Evolutionary conservation across 83 land plant species (phyloP), one percentile per base, ranked within the genome.

Genomic region (Larix sibirica): DNA sequence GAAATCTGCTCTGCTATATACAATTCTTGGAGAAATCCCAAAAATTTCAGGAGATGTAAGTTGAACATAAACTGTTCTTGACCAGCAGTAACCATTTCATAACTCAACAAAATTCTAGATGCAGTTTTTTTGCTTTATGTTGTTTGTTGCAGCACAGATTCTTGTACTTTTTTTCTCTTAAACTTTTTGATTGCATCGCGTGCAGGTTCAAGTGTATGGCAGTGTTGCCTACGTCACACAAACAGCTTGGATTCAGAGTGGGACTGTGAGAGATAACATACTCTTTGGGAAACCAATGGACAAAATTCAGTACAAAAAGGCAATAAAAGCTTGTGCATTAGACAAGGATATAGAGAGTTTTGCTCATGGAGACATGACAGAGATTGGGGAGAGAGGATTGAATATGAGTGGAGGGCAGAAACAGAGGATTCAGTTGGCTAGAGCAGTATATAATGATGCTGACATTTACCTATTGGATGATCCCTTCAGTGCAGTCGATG

Each of bases 401-500:
- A n/a, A n/a, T n/a, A n/a, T n/a, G n/a, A n/a, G n/a, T n/a, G n/a
- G n/a, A n/a, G n/a, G n/a, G n/a, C n/a, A n/a, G n/a, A n/a, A n/a
- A n/a, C n/a, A n/a, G n/a, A n/a, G n/a, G n/a, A n/a, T n/a, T n/a
- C n/a, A n/a, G n/a, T n/a, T n/a, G n/a, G n/a, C n/a, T n/a, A n/a
- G n/a, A n/a, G n/a, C n/a, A 28, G 92, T 95, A n/a, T 96, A 92
- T 82, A 87, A 86, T 64, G 96, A 96, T 86, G 87, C 90, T 26
- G 98, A 96, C 86, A 84, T 88, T 10, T 96, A 96, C 83, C 90
- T 96, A 33, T 91, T 96, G 0, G 98, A 96, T 83, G 98, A 96
- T 70, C 89, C 91, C 18, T 96, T 96, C 79, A 96, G 96, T 81
- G 96, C 96, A 60, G 94, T 96, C 0, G 96, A 96, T 94, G 98